Evolutionary conservation across 768 basidiomycete species (phyloP).

Genomic region (Suillus fuscotomentosus): DNA sequence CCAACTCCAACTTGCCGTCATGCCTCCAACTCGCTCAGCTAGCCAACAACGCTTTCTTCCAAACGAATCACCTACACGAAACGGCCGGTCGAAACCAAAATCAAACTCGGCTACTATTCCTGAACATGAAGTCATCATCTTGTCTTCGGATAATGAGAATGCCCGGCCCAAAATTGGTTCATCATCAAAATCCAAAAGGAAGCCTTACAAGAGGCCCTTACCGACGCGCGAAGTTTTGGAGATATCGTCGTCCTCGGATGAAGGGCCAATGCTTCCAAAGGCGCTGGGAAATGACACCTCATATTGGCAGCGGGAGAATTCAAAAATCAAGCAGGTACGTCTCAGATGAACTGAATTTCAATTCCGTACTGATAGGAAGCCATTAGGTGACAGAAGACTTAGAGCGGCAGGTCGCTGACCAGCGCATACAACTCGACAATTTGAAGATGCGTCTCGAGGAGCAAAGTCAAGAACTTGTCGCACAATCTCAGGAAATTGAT

Average conservation of each 20-base stretch:
- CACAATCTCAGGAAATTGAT: neutral
- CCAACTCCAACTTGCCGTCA: neutral
- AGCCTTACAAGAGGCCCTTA: conserved; percentile 12
- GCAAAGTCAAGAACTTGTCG: conserved; percentile 7
- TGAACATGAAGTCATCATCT: conserved; percentile 24
- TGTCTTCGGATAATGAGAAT: conserved; percentile 34
- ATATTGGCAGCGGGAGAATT: conserved; percentile 39
- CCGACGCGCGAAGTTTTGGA: conserved; percentile 45
- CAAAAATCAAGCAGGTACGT: conserved; percentile 43
- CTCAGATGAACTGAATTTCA: neutral
- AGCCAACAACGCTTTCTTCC: conserved; percentile 16
- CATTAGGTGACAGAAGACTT: neutral
- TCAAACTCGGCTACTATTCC: conserved; percentile 15
- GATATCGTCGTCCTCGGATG: conserved; percentile 62
- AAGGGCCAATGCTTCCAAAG: conserved; percentile 17
- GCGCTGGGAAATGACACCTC: conserved; percentile 12
- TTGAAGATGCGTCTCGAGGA: conserved; percentile 14
- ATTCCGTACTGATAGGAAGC: neutral
- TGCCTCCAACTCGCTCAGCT: conserved; percentile 30
- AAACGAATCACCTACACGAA: conserved; percentile 3
- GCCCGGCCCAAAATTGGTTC: conserved; percentile 16
- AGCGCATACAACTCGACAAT: conserved; percentile 18
- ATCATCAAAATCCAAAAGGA: conserved; percentile 12
- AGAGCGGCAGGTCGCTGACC: conserved; percentile 4
- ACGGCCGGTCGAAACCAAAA: conserved; percentile 12